A percentile compares a stretch with the other conserved stretches of the same genome.
Conservation (phyloP, 768 basidiomycete species). For the Chalciporus chontae region DNA sequence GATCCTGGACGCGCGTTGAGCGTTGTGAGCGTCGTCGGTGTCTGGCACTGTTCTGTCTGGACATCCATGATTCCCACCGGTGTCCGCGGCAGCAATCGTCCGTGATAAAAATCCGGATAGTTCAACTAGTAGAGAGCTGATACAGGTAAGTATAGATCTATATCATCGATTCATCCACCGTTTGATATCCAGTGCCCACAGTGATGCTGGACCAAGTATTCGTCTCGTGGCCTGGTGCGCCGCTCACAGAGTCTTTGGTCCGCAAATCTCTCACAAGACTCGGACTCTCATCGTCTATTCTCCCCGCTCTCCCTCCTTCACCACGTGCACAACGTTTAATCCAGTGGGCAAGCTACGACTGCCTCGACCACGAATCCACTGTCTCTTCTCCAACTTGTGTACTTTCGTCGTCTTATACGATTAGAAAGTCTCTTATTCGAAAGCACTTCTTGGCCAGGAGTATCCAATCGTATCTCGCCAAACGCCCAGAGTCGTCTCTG, state of each 20-base stretch:
- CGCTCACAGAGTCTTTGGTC: constrained; percentile 50
- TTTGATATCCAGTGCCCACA: background rate
- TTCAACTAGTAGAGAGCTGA: too few species aligned
- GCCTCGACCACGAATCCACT: constrained; percentile 73
- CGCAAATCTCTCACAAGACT: constrained; percentile 37
- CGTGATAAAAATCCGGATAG: background rate
- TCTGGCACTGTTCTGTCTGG: too few species aligned
- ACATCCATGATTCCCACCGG: too few species aligned
- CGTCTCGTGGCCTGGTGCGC: constrained; percentile 53
- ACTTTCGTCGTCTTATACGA: constrained; percentile 80
- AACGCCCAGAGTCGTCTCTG: constrained; percentile 60
- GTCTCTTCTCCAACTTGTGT: constrained; percentile 45
- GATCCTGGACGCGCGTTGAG: background rate
- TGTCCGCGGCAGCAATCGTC: too few species aligned
- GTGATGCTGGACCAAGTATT: constrained; percentile 29
- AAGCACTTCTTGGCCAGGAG: constrained; percentile 87
- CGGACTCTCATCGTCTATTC: constrained; percentile 26
- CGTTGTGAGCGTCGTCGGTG: too few species aligned
- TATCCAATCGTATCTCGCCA: constrained; percentile 67
- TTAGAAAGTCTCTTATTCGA: constrained; percentile 90
- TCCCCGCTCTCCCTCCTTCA: constrained; percentile 24
- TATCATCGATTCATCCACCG: too few species aligned
- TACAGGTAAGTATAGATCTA: too few species aligned
- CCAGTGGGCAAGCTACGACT: constrained; percentile 90
- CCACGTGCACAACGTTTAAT: constrained; percentile 37